phyloP scores from a whole-genome alignment of 495 filamentous ascomycete species.

The Thermothielavioides terrestris region DNA sequence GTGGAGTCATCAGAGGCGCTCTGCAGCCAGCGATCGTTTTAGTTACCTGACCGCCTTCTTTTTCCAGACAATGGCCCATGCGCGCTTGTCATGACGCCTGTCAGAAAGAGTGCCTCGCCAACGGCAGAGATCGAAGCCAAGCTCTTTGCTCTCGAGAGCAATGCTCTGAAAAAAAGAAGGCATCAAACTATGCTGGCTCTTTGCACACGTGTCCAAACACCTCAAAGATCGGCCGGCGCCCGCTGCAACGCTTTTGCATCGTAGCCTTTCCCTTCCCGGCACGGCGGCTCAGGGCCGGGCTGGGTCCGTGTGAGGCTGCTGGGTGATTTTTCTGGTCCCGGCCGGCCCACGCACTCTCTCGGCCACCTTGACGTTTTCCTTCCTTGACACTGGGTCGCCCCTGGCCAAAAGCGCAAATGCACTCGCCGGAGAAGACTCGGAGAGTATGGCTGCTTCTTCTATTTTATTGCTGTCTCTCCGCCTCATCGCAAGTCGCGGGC shows the following conservation, averaged over 20 bases:
- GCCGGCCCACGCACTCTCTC: background rate
- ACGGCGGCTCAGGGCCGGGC: background rate
- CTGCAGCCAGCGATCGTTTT: too few species aligned
- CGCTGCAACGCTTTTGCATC: background rate
- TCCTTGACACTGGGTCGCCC: background rate
- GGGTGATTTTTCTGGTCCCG: slow-evolving; percentile 1
- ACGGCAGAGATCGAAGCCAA: background rate
- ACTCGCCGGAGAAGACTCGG: background rate
- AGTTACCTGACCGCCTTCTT: slow-evolving; percentile 14
- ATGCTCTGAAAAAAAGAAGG: background rate
- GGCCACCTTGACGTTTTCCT: background rate
- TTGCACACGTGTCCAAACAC: too few species aligned
- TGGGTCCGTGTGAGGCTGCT: background rate
- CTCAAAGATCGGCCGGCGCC: background rate
- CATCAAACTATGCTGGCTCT: background rate
- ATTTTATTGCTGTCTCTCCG: background rate
- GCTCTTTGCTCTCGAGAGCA: background rate
- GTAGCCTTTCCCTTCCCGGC: slow-evolving; percentile 4
- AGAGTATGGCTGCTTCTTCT: background rate
- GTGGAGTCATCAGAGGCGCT: background rate
- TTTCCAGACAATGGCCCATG: background rate
- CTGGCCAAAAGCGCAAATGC: background rate
- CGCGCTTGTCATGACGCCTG: too few species aligned
- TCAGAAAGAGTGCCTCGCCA: background rate
- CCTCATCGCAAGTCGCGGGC: background rate